Evolutionary conservation across 805 yeast species (phyloP).

Genomic region (Ogataea degrootiae): DNA sequence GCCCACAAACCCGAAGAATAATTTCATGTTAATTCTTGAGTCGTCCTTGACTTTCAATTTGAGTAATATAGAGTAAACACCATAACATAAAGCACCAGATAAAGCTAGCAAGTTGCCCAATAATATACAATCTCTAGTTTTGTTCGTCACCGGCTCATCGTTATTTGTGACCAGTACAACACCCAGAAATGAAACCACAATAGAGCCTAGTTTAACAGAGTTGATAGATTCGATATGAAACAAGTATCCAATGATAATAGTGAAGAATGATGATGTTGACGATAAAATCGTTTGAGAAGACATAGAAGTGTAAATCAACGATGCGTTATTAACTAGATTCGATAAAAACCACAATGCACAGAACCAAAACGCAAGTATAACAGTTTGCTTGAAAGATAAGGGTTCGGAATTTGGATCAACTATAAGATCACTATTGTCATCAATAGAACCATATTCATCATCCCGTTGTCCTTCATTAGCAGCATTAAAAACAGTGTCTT

Average conservation of each 20-base stretch:
- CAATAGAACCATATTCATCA: not conserved
- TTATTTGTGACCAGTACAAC: slow-evolving; percentile 72
- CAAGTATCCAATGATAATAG: slow-evolving; percentile 73
- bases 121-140: slow-evolving; percentile 24
- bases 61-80: slow-evolving; percentile 80
- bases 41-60: slow-evolving; percentile 73
- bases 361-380: slow-evolving; percentile 71
- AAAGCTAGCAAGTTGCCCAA: slow-evolving; percentile 80
- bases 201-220: slow-evolving; percentile 59
- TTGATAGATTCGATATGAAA: slow-evolving; percentile 69
- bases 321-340: slow-evolving; percentile 83
- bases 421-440: not conserved
- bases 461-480: not conserved
- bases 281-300: slow-evolving; percentile 92
- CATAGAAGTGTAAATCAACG: slow-evolving; percentile 83
- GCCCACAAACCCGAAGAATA: slow-evolving; percentile 95
- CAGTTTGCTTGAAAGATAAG: slow-evolving; percentile 57
- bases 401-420: slow-evolving; percentile 1
- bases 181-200: slow-evolving; percentile 70
- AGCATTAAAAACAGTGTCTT: not conserved
- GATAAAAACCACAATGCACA: slow-evolving; percentile 88
- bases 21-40: slow-evolving; percentile 70
- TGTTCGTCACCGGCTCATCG: slow-evolving; percentile 42
- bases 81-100: slow-evolving; percentile 84
- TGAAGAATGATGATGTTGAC: slow-evolving; percentile 90